A percentile compares a stretch with the other conserved stretches of the same genome.
Evolutionary conservation across 1,139 yeast genomes (phyloP).

Genomic region (Yamadazyma sp.): DNA sequence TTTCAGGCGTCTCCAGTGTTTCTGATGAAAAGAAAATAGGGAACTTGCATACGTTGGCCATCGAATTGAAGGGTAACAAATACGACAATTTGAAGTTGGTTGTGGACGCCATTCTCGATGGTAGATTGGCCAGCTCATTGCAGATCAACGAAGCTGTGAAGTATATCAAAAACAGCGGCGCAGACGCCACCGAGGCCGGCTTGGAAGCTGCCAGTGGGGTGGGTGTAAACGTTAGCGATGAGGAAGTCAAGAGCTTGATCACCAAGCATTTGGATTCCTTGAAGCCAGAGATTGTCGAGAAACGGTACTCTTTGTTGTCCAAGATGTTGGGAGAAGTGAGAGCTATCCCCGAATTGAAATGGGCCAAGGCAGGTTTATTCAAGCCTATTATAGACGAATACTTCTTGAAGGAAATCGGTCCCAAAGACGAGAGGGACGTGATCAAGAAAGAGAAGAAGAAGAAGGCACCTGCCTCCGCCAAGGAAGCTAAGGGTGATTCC

Average conservation of each 20-base stretch:
- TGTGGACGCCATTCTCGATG: slow-evolving; percentile 62
- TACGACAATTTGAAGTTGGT: slow-evolving; percentile 48
- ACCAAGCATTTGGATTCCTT: slow-evolving; percentile 57
- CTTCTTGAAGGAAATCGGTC: slow-evolving; percentile 72
- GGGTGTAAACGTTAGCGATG: slow-evolving; percentile 70
- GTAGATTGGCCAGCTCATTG: slow-evolving; percentile 61
- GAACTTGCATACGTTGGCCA: slow-evolving; percentile 75
- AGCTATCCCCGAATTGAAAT: slow-evolving; percentile 70
- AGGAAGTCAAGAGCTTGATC: slow-evolving; percentile 61
- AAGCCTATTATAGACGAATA: slow-evolving; percentile 84
- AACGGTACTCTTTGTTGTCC: slow-evolving; percentile 79
- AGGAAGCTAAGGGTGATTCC: slow-evolving; percentile 15
- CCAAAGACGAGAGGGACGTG: slow-evolving; percentile 93
- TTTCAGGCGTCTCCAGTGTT: slow-evolving; percentile 24
- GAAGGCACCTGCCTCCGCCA: slow-evolving; percentile 19
- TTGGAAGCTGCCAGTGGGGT: slow-evolving; percentile 75
- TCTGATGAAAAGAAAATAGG: slow-evolving; percentile 54
- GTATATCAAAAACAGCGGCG: slow-evolving; percentile 55
- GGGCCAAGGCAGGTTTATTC: slow-evolving; percentile 88
- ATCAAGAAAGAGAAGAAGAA: slow-evolving; percentile 71
- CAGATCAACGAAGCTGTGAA: slow-evolving; percentile 83
- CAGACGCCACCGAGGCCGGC: slow-evolving; percentile 37
- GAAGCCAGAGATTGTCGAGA: slow-evolving; percentile 57
- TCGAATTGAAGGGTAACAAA: slow-evolving; percentile 52
- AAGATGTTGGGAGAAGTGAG: slow-evolving; percentile 74